Evolutionary conservation across 1,284 basidiomycete genomes (phyloP).

Genomic region (Melampsora larici-populina): DNA sequence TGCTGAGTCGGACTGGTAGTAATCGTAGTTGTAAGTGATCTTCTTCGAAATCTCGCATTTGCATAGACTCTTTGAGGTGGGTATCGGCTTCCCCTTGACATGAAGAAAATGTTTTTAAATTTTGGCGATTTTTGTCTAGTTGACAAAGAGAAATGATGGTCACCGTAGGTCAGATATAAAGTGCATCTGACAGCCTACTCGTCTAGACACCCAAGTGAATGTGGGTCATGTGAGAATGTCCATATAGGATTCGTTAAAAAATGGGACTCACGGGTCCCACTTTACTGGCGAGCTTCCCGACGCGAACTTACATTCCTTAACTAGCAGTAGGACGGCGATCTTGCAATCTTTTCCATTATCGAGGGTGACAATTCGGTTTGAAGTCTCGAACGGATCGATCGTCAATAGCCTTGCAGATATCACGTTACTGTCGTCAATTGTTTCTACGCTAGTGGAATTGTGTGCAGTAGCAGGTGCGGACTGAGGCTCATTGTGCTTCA

Average conservation of each 20-base stretch:
- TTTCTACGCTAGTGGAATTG: not conserved
- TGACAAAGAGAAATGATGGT: not conserved
- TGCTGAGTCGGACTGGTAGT: not conserved
- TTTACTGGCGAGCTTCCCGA: not conserved
- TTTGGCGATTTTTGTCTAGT: slow-evolving; percentile 10
- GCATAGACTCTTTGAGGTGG: not conserved
- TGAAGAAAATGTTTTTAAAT: slow-evolving; percentile 1
- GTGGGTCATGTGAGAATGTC: too few relatives aligned
- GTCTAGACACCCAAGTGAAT: too few relatives aligned
- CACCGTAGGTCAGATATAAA: not conserved
- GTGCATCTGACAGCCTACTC: too few relatives aligned
- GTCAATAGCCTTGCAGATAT: slow-evolving; percentile 1
- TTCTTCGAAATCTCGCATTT: not conserved
- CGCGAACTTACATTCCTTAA: slow-evolving; percentile 1
- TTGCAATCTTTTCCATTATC: slow-evolving; percentile 12
- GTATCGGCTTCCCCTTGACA: too few relatives aligned
- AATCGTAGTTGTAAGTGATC: not conserved
- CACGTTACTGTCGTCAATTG: not conserved
- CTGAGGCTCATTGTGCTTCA: slow-evolving; percentile 6
- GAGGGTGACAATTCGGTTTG: not conserved
- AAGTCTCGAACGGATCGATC: not conserved
- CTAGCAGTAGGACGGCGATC: not conserved
- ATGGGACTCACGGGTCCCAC: not conserved
- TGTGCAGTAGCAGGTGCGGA: not conserved
- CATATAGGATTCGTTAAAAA: too few relatives aligned